Evolutionary conservation across 2,329 filamentous ascomycete species (phyloP), one percentile per base, ranked within the genome.

Genomic region (Neoarthrinium moseri): DNA sequence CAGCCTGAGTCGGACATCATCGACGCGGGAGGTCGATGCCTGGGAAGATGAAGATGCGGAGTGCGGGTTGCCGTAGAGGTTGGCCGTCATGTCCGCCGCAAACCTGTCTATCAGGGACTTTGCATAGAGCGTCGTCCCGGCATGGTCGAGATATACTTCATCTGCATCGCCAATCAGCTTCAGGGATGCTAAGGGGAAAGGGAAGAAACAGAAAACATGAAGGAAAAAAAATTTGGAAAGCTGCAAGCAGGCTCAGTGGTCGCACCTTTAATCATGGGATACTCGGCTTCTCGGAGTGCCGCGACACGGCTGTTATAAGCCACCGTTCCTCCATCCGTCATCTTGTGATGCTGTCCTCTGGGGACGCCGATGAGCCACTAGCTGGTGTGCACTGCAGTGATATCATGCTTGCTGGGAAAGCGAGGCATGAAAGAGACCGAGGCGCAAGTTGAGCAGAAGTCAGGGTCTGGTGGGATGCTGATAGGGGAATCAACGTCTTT

Each of bases 61-160:
- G 67, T 97, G 92, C 1, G 92, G 92, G 52, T 97, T 97, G 29
- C 91, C 92, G 55, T 91, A 91, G 1, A 97, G 72, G 56, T 84
- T 87, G 4, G 79, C 73, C 21, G 85, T 84, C 77, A 96, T 86
- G 49, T 94, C 88, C n/a, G 70, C 65, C 7, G 89, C 82, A 67
- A 95, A 96, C 20, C 71, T 74, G 53, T 92, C 86, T 65, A 97
- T 84, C 20, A 94, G 69, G 23, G 88, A 91, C 64, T 87, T 92
- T 33, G 90, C 75, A 61, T 87, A 89, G 1, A 87, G 73, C 0
- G 91, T 92, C n/a, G 89, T 89, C n/a, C 91, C 92, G 0, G 91
- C 91, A 85, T 97, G 91, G 58, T 97, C 92, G 46, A 97, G 84
- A 64, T 96, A 97, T 37, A 84, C 75, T 8, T 81, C 82, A 43